phyloP scores from a whole-genome alignment of 768 basidiomycete genomes.

The Plicaturopsis crispa region DNA sequence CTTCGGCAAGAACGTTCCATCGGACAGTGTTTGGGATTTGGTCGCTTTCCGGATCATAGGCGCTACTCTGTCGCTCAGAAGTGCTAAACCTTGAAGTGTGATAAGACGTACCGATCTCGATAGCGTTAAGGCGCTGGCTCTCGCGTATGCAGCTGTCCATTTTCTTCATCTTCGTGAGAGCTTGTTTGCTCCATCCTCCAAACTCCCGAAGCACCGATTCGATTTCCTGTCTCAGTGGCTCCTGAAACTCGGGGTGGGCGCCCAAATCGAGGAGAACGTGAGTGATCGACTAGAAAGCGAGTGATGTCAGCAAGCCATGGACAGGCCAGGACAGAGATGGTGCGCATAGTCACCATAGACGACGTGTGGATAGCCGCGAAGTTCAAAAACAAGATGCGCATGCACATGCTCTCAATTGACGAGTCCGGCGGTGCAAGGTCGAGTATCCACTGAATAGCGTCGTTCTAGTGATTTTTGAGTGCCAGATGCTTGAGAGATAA shows the following conservation, averaged over 20 bases:
- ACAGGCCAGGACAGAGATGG: neutral
- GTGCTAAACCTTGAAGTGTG: neutral
- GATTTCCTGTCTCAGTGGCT: slow-evolving; percentile 30
- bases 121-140: slow-evolving; percentile 21
- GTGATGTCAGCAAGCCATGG: neutral
- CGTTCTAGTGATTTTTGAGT: slow-evolving; percentile 14
- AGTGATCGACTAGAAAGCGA: slow-evolving; percentile 19
- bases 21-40: slow-evolving; percentile 25
- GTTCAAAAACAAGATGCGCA: slow-evolving; percentile 18
- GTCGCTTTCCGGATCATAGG: slow-evolving; percentile 21
- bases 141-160: slow-evolving; percentile 36
- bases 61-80: too few relatives aligned
- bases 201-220: slow-evolving; percentile 16
- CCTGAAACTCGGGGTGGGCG: slow-evolving; percentile 23
- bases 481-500: neutral
- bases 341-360: slow-evolving; percentile 9
- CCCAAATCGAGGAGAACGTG: slow-evolving; percentile 28
- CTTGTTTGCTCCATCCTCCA: slow-evolving; percentile 22
- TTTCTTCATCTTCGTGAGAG: slow-evolving; percentile 23
- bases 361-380: slow-evolving; percentile 19
- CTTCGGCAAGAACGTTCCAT: slow-evolving; percentile 26
- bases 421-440: slow-evolving; percentile 15
- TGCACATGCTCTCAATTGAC: slow-evolving; percentile 12
- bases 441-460: slow-evolving; percentile 24
- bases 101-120: slow-evolving; percentile 14